phyloP scores from a whole-genome alignment of 768 basidiomycete genomes.

The Boletus rubropictus region DNA sequence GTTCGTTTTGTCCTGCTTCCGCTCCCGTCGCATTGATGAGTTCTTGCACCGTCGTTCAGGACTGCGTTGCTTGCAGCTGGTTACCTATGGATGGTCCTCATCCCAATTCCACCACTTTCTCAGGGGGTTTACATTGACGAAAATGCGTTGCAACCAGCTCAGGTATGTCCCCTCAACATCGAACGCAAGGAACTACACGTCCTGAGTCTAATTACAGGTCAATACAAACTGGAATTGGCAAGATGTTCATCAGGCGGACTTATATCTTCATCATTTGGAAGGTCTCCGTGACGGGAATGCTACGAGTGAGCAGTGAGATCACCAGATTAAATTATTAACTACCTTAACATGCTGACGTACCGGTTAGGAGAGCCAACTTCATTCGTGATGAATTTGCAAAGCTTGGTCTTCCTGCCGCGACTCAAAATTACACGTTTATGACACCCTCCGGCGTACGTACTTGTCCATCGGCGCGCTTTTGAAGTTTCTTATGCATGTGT shows the following conservation, averaged over 20 bases:
- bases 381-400: conserved; percentile 62
- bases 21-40: neutral
- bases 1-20: conserved; percentile 14
- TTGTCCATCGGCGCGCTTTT: neutral
- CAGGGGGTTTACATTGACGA: conserved; percentile 84
- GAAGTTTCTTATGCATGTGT: neutral
- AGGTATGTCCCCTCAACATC: conserved; percentile 43
- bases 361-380: conserved; percentile 56
- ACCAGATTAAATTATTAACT: neutral
- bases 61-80: conserved; percentile 55
- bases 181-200: neutral
- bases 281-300: conserved; percentile 54
- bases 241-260: conserved; percentile 83
- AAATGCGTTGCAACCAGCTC: conserved; percentile 90
- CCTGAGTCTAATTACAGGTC: conserved; percentile 49
- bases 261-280: conserved; percentile 69
- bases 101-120: conserved; percentile 64
- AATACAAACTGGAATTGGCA: conserved; percentile 89
- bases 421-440: conserved; percentile 60
- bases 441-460: conserved; percentile 44
- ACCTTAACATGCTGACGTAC: neutral
- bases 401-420: conserved; percentile 65
- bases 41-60: conserved; percentile 33
- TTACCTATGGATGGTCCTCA: conserved; percentile 75
- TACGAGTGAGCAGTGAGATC: conserved; percentile 64